phyloP scores from a whole-genome alignment of 345 rosid genomes.

The Acer yangbiense region DNA sequence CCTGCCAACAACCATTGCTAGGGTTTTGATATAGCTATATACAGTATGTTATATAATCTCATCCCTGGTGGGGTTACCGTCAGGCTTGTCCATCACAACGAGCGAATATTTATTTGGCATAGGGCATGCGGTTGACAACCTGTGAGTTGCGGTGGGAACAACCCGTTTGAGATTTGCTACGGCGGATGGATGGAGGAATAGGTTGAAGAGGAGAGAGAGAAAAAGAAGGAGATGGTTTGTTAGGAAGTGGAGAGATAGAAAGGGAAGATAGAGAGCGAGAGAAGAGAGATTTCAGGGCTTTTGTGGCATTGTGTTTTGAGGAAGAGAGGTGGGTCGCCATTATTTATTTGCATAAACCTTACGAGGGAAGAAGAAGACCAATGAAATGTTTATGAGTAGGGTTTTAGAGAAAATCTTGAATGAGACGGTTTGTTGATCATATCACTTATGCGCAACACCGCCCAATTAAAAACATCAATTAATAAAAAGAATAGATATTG shows the following conservation, averaged over 20 bases:
- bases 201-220: slow-evolving; percentile 15
- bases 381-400: not conserved
- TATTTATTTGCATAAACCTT: not conserved
- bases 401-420: not conserved
- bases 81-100: no score
- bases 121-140: no score
- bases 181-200: slow-evolving; percentile 21
- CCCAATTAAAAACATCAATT: no score
- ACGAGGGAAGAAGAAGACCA: not conserved
- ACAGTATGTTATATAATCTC: no score
- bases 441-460: no score
- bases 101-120: no score
- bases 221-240: slow-evolving; percentile 3
- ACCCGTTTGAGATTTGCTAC: slow-evolving; percentile 13
- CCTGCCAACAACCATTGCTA: no score
- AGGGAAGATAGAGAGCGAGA: slow-evolving; percentile 13
- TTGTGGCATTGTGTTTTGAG: slow-evolving; percentile 23
- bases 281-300: slow-evolving; percentile 33
- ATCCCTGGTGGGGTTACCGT: no score
- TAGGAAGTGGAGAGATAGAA: slow-evolving; percentile 12
- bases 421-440: no score
- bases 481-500: no score
- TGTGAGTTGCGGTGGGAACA: not conserved
- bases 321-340: slow-evolving; percentile 51
- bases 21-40: no score